Evolutionary conservation across 2,329 filamentous ascomycete species (phyloP), one percentile per base, ranked within the genome.

Genomic region (Penicillium sp.): DNA sequence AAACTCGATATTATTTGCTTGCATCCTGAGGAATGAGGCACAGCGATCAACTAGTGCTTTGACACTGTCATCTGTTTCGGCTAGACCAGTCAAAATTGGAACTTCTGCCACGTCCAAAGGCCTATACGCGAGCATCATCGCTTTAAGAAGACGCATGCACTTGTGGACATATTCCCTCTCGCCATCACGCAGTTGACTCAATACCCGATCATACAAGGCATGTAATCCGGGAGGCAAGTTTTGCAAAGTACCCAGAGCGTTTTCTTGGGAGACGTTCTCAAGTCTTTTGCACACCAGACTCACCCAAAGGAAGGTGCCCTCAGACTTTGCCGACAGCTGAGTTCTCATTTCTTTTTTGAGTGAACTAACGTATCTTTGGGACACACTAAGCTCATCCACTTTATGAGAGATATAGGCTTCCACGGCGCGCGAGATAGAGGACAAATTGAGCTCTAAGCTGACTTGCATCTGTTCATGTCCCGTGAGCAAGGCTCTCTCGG

Each of bases 261-360:
- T 34, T 19, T 58, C 49, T 34, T 13, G 42, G 14, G 6, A 10
- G 31, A 58, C 43, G 47, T 16, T 45, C 36, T 63, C 60, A 11
- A 70, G 67, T 28, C 8, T 52, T 52, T 65, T 67, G 44, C 63
- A 69, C 31, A 67, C 67, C 51, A 70, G 43, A 54, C 60, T 64
- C 5, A 66, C 61, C 66, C 65, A 68, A 36, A 67, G 29, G 54
- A 59, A 67, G 16, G 63, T 68, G 18, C 54, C 56, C 37, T 66
- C 61, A 34, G 66, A 47, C 52, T 54, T 62, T 56, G 42, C 44
- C n/a, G 33, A 34, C 37, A 59, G 54, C 34, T 52, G 44, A 19
- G n/a, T 37, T 43, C 14, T 19, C 23, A 52, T 55, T 52, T n/a
- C n/a, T n/a, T n/a, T n/a, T n/a, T n/a, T n/a, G n/a, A n/a, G n/a